Conservation (phyloP, 23 red algal genomes). For the Gracilaria domingensis region DNA sequence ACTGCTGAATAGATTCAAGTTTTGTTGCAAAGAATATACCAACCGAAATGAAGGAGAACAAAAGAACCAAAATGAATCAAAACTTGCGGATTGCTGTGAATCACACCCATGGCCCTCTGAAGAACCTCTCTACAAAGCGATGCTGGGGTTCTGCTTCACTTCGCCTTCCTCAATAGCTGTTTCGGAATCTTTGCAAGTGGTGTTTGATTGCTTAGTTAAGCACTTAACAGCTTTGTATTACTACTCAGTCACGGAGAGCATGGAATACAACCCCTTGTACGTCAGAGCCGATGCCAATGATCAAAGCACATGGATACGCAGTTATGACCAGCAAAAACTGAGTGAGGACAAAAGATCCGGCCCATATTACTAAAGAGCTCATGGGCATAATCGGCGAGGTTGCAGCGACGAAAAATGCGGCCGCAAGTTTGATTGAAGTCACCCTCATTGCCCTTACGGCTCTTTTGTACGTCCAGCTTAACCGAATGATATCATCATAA, state of each 20-base stretch:
- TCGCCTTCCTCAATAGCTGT: neutral
- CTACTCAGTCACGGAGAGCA: constrained; percentile 12
- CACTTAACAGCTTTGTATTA: too few species aligned
- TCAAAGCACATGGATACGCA: constrained; percentile 63
- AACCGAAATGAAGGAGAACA: constrained; percentile 30
- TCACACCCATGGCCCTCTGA: constrained; percentile 48
- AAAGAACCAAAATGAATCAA: constrained; percentile 22
- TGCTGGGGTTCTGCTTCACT: constrained; percentile 4
- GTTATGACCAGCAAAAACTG: constrained; percentile 72
- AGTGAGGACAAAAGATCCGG: constrained; percentile 33
- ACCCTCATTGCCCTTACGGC: constrained; percentile 69
- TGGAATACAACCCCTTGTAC: constrained; percentile 3
- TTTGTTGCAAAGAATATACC: constrained; percentile 40
- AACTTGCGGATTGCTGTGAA: constrained; percentile 12
- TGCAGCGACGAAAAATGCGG: constrained; percentile 75
- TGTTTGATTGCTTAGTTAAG: neutral
- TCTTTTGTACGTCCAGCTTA: constrained; percentile 69
- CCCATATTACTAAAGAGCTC: constrained; percentile 67
- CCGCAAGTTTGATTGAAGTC: constrained; percentile 63
- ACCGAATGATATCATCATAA: constrained; percentile 19
- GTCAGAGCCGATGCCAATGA: constrained; percentile 69
- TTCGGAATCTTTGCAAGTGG: neutral
- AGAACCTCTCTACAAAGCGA: constrained; percentile 66
- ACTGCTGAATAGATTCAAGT: constrained; percentile 38
- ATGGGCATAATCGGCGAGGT: constrained; percentile 65